Evolutionary conservation across 495 filamentous ascomycete species (phyloP), one percentile per base, ranked within the genome.

Genomic region (Daldinia vernicosa): DNA sequence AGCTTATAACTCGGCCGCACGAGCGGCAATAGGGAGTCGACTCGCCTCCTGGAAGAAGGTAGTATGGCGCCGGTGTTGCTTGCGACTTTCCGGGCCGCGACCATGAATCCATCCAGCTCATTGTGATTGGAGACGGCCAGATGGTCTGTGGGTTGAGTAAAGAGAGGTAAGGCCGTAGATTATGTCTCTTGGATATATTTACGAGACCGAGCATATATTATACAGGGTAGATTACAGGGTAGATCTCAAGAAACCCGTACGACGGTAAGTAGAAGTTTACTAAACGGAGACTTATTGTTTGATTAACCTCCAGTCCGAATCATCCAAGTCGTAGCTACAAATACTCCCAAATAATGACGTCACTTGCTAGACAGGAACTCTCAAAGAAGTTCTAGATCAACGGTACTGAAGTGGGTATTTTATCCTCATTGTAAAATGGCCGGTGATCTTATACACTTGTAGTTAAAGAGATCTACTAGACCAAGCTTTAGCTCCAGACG

Each of bases 1-100:
- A 58, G 69, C 77, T 74, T n/a, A 84, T 82, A 11, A 78, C 69
- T 12, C 79, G 58, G 2, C 82, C 81, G 60, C 80, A 84, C 15
- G 74, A 75, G 30, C 79, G 74, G 61, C 82, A 84, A 74, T 83
- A 83, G 14, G 78, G 78, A 1, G 66, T 74, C 8, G 69, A 67
- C 2, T 80, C 76, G 26, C 69, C 66, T 0, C 69, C 73, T 9
- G 72, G 53, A 2, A 70, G 75, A 12, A 82, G 77, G 58, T 82
- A 83, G 40, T 74, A 74, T 0, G 82, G 82, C 39, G 79, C 71
- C 26, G 81, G 78, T 24, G 72, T 79, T 8, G 74, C 70, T 50
- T 76, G 68, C 51, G 77, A 74, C 66, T 82, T 82, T 22, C 66
- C 57, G 7, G 79, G 80, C 6, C 77, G 74, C 15, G 78, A 80